These are phyloP conservation scores for Dentipellis sp. DNA, from an alignment of 768 basidiomycete species.

Conservation along the genomic window DNA sequence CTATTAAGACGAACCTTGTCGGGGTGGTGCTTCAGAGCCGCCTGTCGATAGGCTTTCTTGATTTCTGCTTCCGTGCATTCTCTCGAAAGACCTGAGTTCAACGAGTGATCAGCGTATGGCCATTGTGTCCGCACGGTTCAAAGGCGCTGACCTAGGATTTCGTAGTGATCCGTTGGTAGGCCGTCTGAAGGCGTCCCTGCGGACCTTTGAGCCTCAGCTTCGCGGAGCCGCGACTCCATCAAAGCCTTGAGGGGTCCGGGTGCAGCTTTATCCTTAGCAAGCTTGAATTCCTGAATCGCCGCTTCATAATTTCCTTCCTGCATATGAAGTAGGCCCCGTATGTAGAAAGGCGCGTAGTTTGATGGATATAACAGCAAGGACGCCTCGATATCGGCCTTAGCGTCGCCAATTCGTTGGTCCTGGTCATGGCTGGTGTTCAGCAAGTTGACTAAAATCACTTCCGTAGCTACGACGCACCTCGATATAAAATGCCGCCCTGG, in stretches of 20 bases:
- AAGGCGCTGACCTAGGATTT: not conserved
- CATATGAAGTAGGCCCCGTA: not conserved
- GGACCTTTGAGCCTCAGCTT: not conserved
- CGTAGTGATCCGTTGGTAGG: not conserved
- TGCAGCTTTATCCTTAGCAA: not conserved
- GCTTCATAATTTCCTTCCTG: not conserved
- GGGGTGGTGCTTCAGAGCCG: constrained; percentile 79
- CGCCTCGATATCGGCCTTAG: not conserved
- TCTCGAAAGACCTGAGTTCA: constrained; percentile 32
- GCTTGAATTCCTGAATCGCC: not conserved
- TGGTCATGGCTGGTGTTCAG: not conserved
- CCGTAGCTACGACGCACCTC: not conserved
- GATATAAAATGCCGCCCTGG: not conserved
- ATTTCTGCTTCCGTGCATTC: constrained; percentile 66
- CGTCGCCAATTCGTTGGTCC: not conserved
- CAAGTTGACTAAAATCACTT: not conserved
- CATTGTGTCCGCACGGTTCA: not conserved
- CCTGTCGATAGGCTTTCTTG: constrained; percentile 85
- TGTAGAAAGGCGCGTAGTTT: not conserved
- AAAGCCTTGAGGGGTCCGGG: not conserved
- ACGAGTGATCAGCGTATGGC: not conserved
- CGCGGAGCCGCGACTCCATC: not conserved
- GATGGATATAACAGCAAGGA: not conserved
- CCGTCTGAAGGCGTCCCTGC: not conserved
- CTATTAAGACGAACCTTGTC: constrained; percentile 52